Percentiles rank a stretch among this genome's conserved stretches.
These are phyloP conservation scores for Xanthoceras sorbifolium DNA, from an alignment of 345 rosid species.

Conservation along the genomic window DNA sequence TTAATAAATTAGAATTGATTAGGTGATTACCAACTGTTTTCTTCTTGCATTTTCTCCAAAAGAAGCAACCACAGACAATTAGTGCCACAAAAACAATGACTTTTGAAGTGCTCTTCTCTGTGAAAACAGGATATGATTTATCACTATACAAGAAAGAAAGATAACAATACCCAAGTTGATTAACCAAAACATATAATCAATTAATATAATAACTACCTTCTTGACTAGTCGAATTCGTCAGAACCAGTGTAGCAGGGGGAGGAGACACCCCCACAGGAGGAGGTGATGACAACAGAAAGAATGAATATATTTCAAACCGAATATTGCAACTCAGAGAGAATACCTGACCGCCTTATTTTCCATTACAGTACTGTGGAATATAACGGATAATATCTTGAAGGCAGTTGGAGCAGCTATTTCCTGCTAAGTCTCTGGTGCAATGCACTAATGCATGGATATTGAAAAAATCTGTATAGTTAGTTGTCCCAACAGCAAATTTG, in stretches of 20 bases:
- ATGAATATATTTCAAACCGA: slow-evolving; percentile 37
- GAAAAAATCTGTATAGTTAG: slow-evolving; percentile 1
- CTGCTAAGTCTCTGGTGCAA: slow-evolving; percentile 38
- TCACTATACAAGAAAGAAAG: neutral
- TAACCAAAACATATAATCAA: neutral
- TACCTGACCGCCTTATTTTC: slow-evolving; percentile 21
- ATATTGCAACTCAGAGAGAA: slow-evolving; percentile 35
- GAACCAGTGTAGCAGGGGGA: slow-evolving; percentile 11
- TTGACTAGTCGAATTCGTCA: slow-evolving; percentile 6
- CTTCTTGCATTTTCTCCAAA: slow-evolving; percentile 21
- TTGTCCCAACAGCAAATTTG: slow-evolving; percentile 27
- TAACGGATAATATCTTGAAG: slow-evolving; percentile 19
- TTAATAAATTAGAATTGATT: neutral
- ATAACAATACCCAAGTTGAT: neutral
- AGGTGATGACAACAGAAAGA: slow-evolving; percentile 18
- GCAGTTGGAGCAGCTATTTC: slow-evolving; percentile 29
- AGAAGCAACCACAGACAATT: slow-evolving; percentile 25
- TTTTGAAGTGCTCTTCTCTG: slow-evolving; percentile 26
- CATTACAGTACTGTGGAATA: slow-evolving; percentile 19
- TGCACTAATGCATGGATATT: slow-evolving; percentile 37
- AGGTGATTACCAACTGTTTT: slow-evolving; percentile 21
- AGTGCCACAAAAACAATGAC: slow-evolving; percentile 8
- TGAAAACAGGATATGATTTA: neutral
- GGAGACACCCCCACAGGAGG: neutral
- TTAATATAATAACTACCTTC: slow-evolving; percentile 30